Evolutionary conservation across 2,329 filamentous ascomycete genomes (phyloP).

Genomic region (Colletotrichum sp.): DNA sequence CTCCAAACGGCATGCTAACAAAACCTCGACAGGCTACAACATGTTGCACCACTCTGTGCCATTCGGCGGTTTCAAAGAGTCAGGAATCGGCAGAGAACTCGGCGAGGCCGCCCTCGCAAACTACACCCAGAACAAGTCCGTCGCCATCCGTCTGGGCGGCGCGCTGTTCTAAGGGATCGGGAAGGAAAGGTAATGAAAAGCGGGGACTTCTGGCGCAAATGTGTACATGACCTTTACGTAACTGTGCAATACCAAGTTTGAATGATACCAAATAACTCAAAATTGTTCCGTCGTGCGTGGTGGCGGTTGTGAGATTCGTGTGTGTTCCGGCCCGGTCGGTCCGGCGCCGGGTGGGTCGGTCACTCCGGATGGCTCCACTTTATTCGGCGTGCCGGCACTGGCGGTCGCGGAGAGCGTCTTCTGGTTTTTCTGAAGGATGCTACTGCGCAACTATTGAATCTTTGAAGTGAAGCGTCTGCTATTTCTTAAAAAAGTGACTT

Average conservation of each 20-base stretch:
- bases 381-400: background rate
- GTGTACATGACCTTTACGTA: slow-evolving; percentile 21
- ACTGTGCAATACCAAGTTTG: slow-evolving; percentile 13
- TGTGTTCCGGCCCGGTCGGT: background rate
- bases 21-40: slow-evolving; percentile 58
- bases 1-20: background rate
- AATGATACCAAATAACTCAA: slow-evolving; percentile 14
- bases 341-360: background rate
- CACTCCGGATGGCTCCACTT: background rate
- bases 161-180: slow-evolving; percentile 39
- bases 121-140: slow-evolving; percentile 74
- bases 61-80: slow-evolving; percentile 82
- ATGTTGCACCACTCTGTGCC: slow-evolving; percentile 68
- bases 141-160: slow-evolving; percentile 58
- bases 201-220: slow-evolving; percentile 13
- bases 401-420: background rate
- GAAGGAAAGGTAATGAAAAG: slow-evolving; percentile 9
- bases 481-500: too few species aligned
- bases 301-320: background rate
- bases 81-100: slow-evolving; percentile 78
- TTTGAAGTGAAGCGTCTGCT: too few species aligned
- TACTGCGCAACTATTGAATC: too few species aligned
- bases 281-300: background rate
- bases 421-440: too few species aligned
- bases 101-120: slow-evolving; percentile 70